These are phyloP conservation scores for Aspergillus cavernicola DNA, from an alignment of 495 filamentous ascomycete genomes.

Conservation along the genomic window DNA sequence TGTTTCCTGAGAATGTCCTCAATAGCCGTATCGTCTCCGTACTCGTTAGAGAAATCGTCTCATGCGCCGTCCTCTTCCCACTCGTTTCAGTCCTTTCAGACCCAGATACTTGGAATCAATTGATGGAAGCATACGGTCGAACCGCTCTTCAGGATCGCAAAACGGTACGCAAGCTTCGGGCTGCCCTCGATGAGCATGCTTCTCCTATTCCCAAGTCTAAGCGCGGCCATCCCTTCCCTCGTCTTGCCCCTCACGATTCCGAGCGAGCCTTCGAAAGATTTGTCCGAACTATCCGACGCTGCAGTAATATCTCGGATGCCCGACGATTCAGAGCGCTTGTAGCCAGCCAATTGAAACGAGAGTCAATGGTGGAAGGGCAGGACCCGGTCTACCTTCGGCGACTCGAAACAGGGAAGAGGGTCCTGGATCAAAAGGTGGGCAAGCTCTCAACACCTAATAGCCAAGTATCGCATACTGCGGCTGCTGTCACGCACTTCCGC, in stretches of 20 bases:
- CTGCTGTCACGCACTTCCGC: conserved; percentile 33
- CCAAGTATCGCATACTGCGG: conserved; percentile 32
- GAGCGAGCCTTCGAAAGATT: conserved; percentile 94
- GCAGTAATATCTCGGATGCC: conserved; percentile 91
- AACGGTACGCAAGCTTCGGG: conserved; percentile 87
- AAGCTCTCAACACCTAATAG: conserved; percentile 69
- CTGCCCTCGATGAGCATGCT: conserved; percentile 91
- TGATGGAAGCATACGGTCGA: conserved; percentile 85
- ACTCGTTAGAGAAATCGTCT: conserved; percentile 78
- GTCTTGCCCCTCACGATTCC: conserved; percentile 64
- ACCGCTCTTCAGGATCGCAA: conserved; percentile 92
- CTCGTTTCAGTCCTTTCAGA: conserved; percentile 53
- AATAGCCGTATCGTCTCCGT: conserved; percentile 75
- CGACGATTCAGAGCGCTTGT: conserved; percentile 88
- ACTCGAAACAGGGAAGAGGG: conserved; percentile 83
- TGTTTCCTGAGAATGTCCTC: conserved; percentile 70
- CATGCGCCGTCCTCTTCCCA: conserved; percentile 43
- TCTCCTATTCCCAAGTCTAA: conserved; percentile 70
- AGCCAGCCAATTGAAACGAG: conserved; percentile 85
- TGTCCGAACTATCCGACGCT: conserved; percentile 81
- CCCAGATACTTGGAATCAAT: conserved; percentile 94
- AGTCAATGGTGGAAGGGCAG: conserved; percentile 70
- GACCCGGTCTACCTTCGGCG: conserved; percentile 84
- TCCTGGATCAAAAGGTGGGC: conserved; percentile 86
- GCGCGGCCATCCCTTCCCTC: conserved; percentile 61